phyloP scores from a whole-genome alignment of 2,329 filamentous ascomycete genomes.

The Daldinia sp. region DNA sequence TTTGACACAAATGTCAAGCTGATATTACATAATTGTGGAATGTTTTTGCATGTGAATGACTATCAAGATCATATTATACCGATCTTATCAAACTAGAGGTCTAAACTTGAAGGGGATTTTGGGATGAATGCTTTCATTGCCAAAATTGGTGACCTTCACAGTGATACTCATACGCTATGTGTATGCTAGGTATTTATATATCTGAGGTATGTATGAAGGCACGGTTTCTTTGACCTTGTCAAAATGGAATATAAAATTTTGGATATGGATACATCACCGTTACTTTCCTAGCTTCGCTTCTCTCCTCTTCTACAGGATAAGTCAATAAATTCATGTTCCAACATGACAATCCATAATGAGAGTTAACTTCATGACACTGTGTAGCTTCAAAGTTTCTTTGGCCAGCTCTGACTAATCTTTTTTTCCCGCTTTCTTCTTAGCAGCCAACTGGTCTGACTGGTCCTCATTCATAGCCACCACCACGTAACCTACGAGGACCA shows the following conservation, averaged over 20 bases:
- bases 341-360: not conserved
- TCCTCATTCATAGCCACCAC: slow-evolving; percentile 94
- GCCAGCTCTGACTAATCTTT: slow-evolving; percentile 54
- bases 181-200: not conserved
- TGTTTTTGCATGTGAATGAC: slow-evolving; percentile 1
- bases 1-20: slow-evolving; percentile 26
- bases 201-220: not conserved
- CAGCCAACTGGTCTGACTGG: slow-evolving; percentile 62
- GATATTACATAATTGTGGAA: slow-evolving; percentile 4
- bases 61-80: not conserved
- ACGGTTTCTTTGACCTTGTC: not conserved
- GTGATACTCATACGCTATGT: not conserved
- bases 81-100: not conserved
- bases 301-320: not conserved
- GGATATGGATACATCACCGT: not conserved
- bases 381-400: not conserved
- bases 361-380: not conserved
- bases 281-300: not conserved
- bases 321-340: not conserved
- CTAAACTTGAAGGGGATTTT: not conserved
- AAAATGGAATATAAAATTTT: not conserved
- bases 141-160: not conserved
- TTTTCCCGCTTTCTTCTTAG: slow-evolving; percentile 60
- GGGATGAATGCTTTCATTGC: not conserved
- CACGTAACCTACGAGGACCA: slow-evolving; percentile 90